These are phyloP conservation scores for Aureobasidium sp. DNA, from an alignment of 2,329 filamentous ascomycete genomes.

Conservation along the genomic window DNA sequence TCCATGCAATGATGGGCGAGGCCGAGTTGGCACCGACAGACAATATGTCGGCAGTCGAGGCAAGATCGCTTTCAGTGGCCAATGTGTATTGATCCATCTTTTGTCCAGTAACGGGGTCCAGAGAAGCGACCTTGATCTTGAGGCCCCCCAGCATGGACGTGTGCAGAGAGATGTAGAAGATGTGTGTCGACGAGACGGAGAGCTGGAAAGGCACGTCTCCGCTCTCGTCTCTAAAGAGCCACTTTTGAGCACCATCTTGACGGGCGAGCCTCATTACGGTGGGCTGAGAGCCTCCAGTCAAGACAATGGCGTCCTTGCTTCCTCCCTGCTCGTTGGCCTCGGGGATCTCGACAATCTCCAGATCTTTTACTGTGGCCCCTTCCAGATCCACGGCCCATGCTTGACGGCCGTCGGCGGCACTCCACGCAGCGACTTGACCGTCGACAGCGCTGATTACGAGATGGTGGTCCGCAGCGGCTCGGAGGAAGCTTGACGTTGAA, in stretches of 20 bases:
- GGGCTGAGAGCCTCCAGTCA: constrained; percentile 53
- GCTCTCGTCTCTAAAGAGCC: constrained; percentile 64
- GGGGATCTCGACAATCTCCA: constrained; percentile 70
- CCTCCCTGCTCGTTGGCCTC: constrained; percentile 38
- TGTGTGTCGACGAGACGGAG: constrained; percentile 59
- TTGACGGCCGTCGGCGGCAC: constrained; percentile 71
- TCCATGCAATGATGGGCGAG: constrained; percentile 69
- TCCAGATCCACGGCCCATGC: constrained; percentile 63
- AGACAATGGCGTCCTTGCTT: constrained; percentile 62
- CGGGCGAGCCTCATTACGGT: constrained; percentile 67
- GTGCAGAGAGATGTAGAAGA: constrained; percentile 73
- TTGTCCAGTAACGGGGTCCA: constrained; percentile 68
- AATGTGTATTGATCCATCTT: constrained; percentile 65
- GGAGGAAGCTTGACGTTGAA: constrained; percentile 44
- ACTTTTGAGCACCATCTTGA: constrained; percentile 63
- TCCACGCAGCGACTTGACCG: constrained; percentile 69
- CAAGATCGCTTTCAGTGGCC: constrained; percentile 67
- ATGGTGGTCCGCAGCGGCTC: constrained; percentile 71
- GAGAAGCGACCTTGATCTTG: constrained; percentile 65
- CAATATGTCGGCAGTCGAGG: constrained; percentile 57
- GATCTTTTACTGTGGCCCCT: constrained; percentile 51
- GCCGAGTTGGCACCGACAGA: constrained; percentile 71
- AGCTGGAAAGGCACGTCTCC: constrained; percentile 68
- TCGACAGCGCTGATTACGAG: constrained; percentile 69
- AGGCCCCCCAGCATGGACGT: constrained; percentile 58